Conservation (phyloP, 352 stramenopile species). For the Pythium rhizo-oryzae region DNA sequence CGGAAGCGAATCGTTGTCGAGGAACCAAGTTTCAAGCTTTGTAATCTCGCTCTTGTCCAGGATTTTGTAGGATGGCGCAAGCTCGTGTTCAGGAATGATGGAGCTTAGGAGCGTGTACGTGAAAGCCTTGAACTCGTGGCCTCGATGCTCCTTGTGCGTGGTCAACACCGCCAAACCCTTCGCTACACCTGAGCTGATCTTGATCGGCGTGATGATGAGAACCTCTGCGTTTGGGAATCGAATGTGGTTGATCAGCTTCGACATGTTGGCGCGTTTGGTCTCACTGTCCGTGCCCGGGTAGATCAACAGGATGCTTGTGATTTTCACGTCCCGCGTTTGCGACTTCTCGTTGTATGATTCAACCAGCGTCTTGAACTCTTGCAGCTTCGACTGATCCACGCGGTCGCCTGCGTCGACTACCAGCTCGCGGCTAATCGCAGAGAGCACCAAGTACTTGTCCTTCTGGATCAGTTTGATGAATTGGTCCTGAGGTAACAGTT, state of each 20-base stretch:
- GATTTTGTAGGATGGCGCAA: not conserved
- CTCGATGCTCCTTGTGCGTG: not conserved
- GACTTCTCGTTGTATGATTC: not conserved
- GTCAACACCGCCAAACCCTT: not conserved
- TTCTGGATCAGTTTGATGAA: constrained; percentile 10
- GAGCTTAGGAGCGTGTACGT: not conserved
- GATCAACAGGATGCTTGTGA: not conserved
- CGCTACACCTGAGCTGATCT: not conserved
- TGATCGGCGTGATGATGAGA: not conserved
- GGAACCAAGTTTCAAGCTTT: not conserved
- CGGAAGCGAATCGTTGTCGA: not conserved
- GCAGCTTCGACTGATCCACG: not conserved
- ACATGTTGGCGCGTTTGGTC: not conserved
- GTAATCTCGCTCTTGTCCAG: not conserved
- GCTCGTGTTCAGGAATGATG: not conserved
- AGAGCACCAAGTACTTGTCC: constrained; percentile 11
- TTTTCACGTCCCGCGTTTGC: not conserved
- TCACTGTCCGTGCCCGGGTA: not conserved
- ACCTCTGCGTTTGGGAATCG: not conserved
- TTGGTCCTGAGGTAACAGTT: not conserved
- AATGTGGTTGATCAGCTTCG: constrained; percentile 4
- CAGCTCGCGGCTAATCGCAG: not conserved
- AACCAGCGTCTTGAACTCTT: not conserved
- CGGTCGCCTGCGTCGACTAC: not conserved
- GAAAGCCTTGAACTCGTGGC: not conserved